Percentiles rank a stretch among this genome's conserved stretches.
phyloP scores from a whole-genome alignment of 2,329 filamentous ascomycete species.

The Colletotrichum shisoi region DNA sequence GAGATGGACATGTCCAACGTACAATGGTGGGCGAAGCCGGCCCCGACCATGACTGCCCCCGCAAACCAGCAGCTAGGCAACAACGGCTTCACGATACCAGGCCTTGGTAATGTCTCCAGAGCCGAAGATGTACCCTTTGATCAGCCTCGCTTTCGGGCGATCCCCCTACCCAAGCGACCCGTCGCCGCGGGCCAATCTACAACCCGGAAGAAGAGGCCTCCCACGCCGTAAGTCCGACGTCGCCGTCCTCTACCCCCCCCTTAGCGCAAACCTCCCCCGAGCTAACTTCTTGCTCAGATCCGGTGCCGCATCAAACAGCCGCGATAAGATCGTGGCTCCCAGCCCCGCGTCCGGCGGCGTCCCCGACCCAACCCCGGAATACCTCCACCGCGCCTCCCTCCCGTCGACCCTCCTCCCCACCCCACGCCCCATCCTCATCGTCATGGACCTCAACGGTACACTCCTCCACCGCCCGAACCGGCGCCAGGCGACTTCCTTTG shows the following conservation, averaged over 20 bases:
- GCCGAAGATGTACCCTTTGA: not conserved
- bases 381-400: constrained; percentile 64
- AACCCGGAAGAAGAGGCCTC: constrained; percentile 10
- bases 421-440: constrained; percentile 74
- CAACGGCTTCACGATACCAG: constrained; percentile 34
- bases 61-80: constrained; percentile 16
- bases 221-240: constrained; percentile 11
- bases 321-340: constrained; percentile 42
- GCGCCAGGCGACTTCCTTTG: constrained; percentile 58
- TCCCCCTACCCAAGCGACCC: not conserved
- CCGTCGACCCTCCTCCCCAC: constrained; percentile 52
- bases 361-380: constrained; percentile 67
- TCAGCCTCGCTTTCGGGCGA: not conserved
- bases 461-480: constrained; percentile 74
- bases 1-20: constrained; percentile 26
- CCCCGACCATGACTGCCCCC: constrained; percentile 6
- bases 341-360: constrained; percentile 62
- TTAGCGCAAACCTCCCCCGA: not conserved
- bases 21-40: constrained; percentile 37
- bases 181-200: constrained; percentile 5
- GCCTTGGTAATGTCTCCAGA: constrained; percentile 33
- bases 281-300: constrained; percentile 1
- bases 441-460: constrained; percentile 94
- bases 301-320: constrained; percentile 5
- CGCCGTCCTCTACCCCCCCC: not conserved